Percentiles rank a stretch among this genome's conserved stretches.
Evolutionary conservation across 116 monocot genomes (phyloP).

Genomic region (Trichopus zeylanicus): DNA sequence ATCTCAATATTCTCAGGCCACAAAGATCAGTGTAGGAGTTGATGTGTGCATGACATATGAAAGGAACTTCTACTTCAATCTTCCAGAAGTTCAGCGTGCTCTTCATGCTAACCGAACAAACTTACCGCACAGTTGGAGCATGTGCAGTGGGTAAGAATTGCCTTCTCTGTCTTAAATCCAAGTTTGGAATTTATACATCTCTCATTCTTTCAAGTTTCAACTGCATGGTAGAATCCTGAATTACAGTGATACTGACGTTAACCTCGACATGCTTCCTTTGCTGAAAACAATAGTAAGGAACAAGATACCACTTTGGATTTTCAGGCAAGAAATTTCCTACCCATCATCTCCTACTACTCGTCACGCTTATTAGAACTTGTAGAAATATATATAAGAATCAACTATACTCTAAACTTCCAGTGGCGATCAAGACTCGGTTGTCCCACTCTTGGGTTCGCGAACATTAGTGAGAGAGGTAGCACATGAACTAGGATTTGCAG

Average conservation of each 20-base stretch:
- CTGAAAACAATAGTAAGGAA: slow-evolving; percentile 41
- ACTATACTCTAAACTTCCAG: slow-evolving; percentile 18
- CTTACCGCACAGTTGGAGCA: slow-evolving; percentile 70
- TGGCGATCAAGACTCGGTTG: slow-evolving; percentile 82
- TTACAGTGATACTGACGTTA: slow-evolving; percentile 39
- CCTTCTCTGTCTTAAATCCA: background rate
- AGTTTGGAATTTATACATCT: background rate
- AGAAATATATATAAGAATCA: background rate
- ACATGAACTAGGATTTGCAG: slow-evolving; percentile 35
- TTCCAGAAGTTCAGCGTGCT: slow-evolving; percentile 86
- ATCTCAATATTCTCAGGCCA: slow-evolving; percentile 36
- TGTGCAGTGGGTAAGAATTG: slow-evolving; percentile 76
- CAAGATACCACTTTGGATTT: slow-evolving; percentile 53
- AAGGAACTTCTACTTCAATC: slow-evolving; percentile 80
- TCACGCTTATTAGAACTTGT: too few species aligned
- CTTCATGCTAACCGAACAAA: slow-evolving; percentile 93
- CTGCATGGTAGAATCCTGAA: slow-evolving; percentile 33
- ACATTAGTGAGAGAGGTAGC: slow-evolving; percentile 63
- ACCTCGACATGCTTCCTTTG: slow-evolving; percentile 56
- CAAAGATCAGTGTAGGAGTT: slow-evolving; percentile 71
- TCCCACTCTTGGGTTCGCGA: slow-evolving; percentile 56
- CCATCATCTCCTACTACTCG: too few species aligned
- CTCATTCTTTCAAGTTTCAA: background rate
- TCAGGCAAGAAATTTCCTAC: slow-evolving; percentile 32
- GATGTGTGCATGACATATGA: slow-evolving; percentile 95